Percentiles rank a stretch among this genome's conserved stretches.
phyloP scores from a whole-genome alignment of 805 yeast species.

The Kuraishia hungarica region DNA sequence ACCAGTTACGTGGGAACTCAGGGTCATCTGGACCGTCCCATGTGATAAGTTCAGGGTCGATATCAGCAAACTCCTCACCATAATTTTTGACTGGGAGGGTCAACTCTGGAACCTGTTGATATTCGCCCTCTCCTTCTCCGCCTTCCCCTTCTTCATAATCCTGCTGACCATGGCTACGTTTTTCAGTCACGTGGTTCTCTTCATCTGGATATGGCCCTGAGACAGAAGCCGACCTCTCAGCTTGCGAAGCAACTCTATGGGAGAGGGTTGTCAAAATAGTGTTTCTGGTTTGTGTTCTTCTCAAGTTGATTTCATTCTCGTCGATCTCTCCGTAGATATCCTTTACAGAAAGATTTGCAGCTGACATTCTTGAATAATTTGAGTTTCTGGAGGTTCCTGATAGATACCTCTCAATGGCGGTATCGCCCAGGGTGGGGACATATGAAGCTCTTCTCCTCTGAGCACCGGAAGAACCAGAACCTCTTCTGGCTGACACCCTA shows the following conservation, averaged over 20 bases:
- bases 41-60: conserved; percentile 61
- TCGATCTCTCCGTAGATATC: conserved; percentile 17
- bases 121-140: not conserved
- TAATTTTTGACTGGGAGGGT: conserved; percentile 3
- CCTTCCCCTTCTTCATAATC: not conserved
- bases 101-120: conserved; percentile 4
- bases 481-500: not conserved
- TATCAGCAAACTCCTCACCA: conserved; percentile 43
- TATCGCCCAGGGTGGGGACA: not conserved
- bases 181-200: not conserved
- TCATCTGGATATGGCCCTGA: not conserved
- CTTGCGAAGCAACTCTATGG: conserved; percentile 14
- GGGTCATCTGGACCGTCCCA: conserved; percentile 62
- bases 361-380: not conserved
- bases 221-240: conserved; percentile 4
- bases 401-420: not conserved
- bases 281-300: conserved; percentile 33
- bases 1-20: conserved; percentile 59
- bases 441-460: not conserved
- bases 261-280: conserved; percentile 32
- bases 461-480: not conserved
- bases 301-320: conserved; percentile 27
- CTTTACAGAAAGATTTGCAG: not conserved
- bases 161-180: not conserved
- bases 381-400: not conserved